Percentiles rank a stretch among this genome's conserved stretches.
Evolutionary conservation across 2,329 filamentous ascomycete species (phyloP).

Genomic region (Cercospora sesami): DNA sequence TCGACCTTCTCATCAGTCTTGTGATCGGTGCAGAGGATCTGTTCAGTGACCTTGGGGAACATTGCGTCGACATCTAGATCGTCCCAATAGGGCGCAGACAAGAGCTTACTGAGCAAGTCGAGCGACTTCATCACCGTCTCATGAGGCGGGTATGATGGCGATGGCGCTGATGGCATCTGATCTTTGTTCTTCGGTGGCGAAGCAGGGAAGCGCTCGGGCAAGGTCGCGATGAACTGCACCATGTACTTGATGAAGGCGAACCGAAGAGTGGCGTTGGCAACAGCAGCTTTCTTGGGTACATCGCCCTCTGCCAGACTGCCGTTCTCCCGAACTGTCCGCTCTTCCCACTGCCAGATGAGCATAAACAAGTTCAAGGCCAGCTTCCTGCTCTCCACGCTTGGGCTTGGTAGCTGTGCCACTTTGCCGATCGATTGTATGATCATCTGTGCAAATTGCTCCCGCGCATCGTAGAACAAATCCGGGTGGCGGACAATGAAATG

Average conservation of each 20-base stretch:
- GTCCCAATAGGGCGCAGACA: constrained; percentile 86
- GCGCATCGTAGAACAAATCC: constrained; percentile 89
- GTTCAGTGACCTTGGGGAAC: constrained; percentile 85
- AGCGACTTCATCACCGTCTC: constrained; percentile 88
- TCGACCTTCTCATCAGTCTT: constrained; percentile 57
- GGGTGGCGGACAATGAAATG: constrained; percentile 92
- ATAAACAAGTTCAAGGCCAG: constrained; percentile 87
- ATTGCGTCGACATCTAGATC: constrained; percentile 82
- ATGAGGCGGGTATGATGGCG: constrained; percentile 50
- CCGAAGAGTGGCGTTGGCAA: constrained; percentile 58
- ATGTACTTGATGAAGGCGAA: constrained; percentile 90
- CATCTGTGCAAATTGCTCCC: constrained; percentile 84
- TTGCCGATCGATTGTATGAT: constrained; percentile 89
- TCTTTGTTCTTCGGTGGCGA: constrained; percentile 64
- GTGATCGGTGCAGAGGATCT: constrained; percentile 74
- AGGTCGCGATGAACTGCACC: constrained; percentile 87
- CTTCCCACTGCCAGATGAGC: constrained; percentile 90
- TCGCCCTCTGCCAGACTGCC: constrained; percentile 36
- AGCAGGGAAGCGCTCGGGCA: constrained; percentile 77
- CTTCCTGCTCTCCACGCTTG: constrained; percentile 88
- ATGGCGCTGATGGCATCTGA: constrained; percentile 39
- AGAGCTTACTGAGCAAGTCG: constrained; percentile 74
- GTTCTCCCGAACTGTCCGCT: constrained; percentile 70
- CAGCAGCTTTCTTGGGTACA: constrained; percentile 37
- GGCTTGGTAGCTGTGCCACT: constrained; percentile 77